Evolutionary conservation across 129 eudicot genomes (phyloP), one percentile per base, ranked within the genome.

Genomic region (Erigeron canadensis): DNA sequence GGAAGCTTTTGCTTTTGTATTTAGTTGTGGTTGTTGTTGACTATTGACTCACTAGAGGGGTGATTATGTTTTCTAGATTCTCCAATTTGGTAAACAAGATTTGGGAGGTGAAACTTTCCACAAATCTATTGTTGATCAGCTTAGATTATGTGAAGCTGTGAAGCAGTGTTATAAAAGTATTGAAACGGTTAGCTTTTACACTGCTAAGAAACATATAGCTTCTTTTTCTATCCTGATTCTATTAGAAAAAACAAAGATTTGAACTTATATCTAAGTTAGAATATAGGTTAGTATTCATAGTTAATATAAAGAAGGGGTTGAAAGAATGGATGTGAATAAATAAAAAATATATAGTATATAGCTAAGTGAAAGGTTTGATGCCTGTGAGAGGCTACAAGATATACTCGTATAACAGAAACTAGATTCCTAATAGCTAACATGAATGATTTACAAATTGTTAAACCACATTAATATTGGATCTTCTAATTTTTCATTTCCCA

Each of bases 1-100:
- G 11, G 63, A 63, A 53, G 56, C 43, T 74, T 64, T 64, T 38
- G 40, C 12, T 18, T 67, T 60, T 41, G 46, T 22, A 50, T 63
- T 42, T 77, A 55, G 81, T 77, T 70, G 81, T 60, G 75, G 80
- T 76, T 11, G 80, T 77, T 77, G 77, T 70, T 51, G 81, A 77
- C 76, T 37, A 54, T 70, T 63, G 81, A 77, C 76, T 70, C 57
- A n/a, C 28, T 23, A 16, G 3, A 50, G 22, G 16, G 34, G 76
- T 62, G 9, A 53, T 50, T 69, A 34, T 70, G 59, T 63, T 47
- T 63, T 63, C 81, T 46, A 62, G 59, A 19, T 70, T 28, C 34
- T 28, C 34, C 34, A 1, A 53, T 77, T 73, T 71, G 81, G 81
- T 77, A 40, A 77, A 70, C 81, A 70, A 77, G 22, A 23, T 15